Evolutionary conservation across 2,329 filamentous ascomycete genomes (phyloP), one percentile per base, ranked within the genome.

Genomic region (Blumeriella jaapii): DNA sequence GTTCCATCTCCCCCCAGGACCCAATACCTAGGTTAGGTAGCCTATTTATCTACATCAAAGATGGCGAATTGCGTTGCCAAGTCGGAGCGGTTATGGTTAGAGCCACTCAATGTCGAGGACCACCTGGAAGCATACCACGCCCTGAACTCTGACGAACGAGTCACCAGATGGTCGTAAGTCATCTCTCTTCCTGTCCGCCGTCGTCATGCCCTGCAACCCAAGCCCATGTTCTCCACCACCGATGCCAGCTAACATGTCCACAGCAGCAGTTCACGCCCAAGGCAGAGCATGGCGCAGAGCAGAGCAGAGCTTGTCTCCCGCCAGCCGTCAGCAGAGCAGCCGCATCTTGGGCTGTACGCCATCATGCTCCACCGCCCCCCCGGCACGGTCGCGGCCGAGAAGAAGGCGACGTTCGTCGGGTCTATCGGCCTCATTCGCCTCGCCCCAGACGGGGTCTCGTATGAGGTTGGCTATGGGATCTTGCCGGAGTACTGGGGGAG

Each of bases 341-440:
- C 46, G 8, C 42, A 39, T 33, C 41, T 39, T n/a, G 42, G 45
- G 14, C 39, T 39, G 5, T 50, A 42, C 19, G 49, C 47, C n/a
- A 46, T 51, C 23, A 11, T 49, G 6, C 33, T 50, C n/a, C n/a
- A 24, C 10, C 42, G 36, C 16, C 36, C 36, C 10, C n/a, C 19
- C 4, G 17, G 32, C 11, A 11, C 32, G 7, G 20, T 34, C 2
- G 12, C 13, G 8, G n/a, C 22, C 4, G 8, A 33, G 13, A 27
- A 36, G 15, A 26, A 31, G 18, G 13, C 35, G 7, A 32, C 23
- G 5, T 36, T 45, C 29, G 38, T 45, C 25, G 42, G 42, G 1
- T 16, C 28, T 3, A 23, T 45, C 11, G 42, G 42, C 3, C 35
- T 45, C n/a, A 27, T 36, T 6, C 37, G 38, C 1, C 10, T 40